Conservation (phyloP, 2,329 filamentous ascomycete genomes). For the Ciborinia camelliae region DNA sequence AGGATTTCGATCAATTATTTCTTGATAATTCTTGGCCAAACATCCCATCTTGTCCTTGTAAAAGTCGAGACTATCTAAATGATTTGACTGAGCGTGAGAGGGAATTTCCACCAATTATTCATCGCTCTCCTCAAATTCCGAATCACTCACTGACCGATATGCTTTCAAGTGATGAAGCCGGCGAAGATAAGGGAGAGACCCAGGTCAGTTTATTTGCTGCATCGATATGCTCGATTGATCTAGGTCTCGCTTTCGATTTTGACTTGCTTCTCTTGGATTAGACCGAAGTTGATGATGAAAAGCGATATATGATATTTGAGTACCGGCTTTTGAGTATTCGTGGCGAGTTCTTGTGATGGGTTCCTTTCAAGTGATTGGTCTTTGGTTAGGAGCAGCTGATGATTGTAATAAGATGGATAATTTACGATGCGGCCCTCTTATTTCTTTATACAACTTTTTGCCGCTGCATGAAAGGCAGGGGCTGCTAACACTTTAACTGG, state of each 20-base stretch:
- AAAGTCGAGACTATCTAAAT: neutral
- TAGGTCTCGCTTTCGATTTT: neutral
- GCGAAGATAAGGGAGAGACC: neutral
- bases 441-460: conserved; percentile 10
- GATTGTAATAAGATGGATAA: neutral
- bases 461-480: neutral
- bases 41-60: neutral
- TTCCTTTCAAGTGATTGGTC: neutral
- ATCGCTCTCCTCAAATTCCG: conserved; percentile 8
- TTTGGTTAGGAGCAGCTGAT: neutral
- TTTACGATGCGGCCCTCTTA: neutral
- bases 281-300: neutral
- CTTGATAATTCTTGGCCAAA: neutral
- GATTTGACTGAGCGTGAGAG: neutral
- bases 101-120: neutral
- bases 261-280: neutral
- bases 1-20: conserved; percentile 1
- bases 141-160: neutral
- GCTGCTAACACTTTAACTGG: conserved; percentile 1
- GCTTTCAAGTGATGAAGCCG: neutral
- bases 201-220: neutral
- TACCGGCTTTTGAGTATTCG: conserved; percentile 1
- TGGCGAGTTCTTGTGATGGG: neutral
- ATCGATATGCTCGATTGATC: neutral
- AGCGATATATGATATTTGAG: neutral